Evolutionary conservation across 306 rosid genomes (phyloP), one percentile per base, ranked within the genome.

Genomic region (Fagus crenata): DNA sequence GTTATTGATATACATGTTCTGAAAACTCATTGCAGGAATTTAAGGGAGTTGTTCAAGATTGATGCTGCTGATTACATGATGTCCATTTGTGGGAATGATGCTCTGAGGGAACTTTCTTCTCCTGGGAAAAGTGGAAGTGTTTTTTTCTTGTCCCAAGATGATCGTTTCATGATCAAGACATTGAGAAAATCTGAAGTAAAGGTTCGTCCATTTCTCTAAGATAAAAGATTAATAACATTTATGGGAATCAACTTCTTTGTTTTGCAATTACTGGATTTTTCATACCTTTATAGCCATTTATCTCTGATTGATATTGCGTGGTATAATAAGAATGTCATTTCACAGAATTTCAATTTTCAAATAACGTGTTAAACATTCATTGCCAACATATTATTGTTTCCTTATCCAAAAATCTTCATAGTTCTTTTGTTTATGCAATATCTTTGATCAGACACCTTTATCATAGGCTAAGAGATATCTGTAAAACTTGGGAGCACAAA

Each of bases 61-160:
- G 99, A 96, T 87, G 91, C 99, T 76, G 99, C 99, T 32, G 97
- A 92, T 86, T 96, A 96, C 85, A 96, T 96, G 99, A 96, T 96
- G 97, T 92, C 99, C 77, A 92, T 96, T 77, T 96, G 99, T 70
- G 99, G 99, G 79, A 96, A 92, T 87, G 99, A 96, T 85, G 90
- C 99, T 76, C 89, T 96, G 37, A 89, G 99, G 83, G 98, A 96
- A 80, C 91, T 96, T 64, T 92, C 98, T 85, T 92, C 98, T 81
- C 98, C 99, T 41, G 99, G 99, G 81, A 95, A 95, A 87, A 95
- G 99, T 83, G 99, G 99, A 11, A 95, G 99, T 61, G 97, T 95
- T 78, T 95, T 95, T 84, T 95, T 95, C 86, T 80, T 92, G 77
- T 95, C 99, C 77, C 99, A 95, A 77, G 99, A 95, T 83, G 99